phyloP scores from a whole-genome alignment of 495 filamentous ascomycete genomes.

The Evansstolkia leycettana region DNA sequence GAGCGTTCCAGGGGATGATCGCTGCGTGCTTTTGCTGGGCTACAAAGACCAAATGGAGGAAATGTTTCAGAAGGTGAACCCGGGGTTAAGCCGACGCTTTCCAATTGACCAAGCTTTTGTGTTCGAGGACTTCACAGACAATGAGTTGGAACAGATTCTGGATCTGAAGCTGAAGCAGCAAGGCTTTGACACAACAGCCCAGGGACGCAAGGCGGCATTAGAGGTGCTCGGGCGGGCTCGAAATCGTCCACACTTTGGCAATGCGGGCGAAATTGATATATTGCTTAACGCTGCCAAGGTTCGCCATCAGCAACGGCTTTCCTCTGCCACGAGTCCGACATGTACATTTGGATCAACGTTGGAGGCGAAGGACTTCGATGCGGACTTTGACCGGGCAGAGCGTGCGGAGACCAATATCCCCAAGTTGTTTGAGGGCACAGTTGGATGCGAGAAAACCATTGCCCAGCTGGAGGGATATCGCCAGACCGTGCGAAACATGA shows the following conservation, averaged over 20 bases:
- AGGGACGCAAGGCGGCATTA: slow-evolving; percentile 26
- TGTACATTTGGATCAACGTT: slow-evolving; percentile 23
- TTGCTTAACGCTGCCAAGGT: slow-evolving; percentile 48
- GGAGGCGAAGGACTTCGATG: slow-evolving; percentile 57
- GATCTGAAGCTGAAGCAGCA: slow-evolving; percentile 40
- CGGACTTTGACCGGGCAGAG: slow-evolving; percentile 45
- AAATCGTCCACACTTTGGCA: slow-evolving; percentile 41
- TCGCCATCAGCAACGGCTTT: slow-evolving; percentile 39
- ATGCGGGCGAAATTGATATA: slow-evolving; percentile 51
- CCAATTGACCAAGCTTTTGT: slow-evolving; percentile 48
- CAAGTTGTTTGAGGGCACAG: slow-evolving; percentile 49
- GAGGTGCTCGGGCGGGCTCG: slow-evolving; percentile 28
- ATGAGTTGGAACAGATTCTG: slow-evolving; percentile 41
- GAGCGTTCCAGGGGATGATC: slow-evolving; percentile 61
- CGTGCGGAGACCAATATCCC: slow-evolving; percentile 36
- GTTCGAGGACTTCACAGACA: slow-evolving; percentile 58
- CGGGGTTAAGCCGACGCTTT: slow-evolving; percentile 60
- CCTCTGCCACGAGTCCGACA: slow-evolving; percentile 6
- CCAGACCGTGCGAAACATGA: slow-evolving; percentile 37
- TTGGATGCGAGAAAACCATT: slow-evolving; percentile 55
- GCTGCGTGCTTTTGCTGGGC: slow-evolving; percentile 64
- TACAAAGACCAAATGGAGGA: slow-evolving; percentile 65
- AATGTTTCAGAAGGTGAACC: slow-evolving; percentile 76
- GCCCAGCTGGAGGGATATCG: slow-evolving; percentile 47
- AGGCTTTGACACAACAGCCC: slow-evolving; percentile 27